Conservation (phyloP, 805 yeast genomes). For the Candida insectalens region DNA sequence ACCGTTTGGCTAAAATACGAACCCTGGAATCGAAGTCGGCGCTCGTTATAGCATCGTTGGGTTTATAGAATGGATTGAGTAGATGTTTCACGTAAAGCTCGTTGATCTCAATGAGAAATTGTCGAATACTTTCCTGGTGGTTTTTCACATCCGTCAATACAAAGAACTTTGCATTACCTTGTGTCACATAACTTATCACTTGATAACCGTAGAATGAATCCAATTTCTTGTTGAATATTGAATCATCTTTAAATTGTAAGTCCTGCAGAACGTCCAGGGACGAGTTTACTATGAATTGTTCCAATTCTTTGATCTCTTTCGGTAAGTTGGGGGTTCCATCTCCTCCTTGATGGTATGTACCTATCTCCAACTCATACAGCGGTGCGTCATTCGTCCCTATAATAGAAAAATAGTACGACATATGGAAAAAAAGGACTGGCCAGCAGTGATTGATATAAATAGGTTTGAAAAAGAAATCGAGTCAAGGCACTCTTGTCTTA, state of each 20-base stretch:
- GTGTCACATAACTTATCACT: slow-evolving; percentile 81
- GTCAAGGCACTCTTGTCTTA: no score
- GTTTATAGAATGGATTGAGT: slow-evolving; percentile 77
- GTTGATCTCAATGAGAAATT: slow-evolving; percentile 76
- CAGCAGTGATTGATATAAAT: background rate
- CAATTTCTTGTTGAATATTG: slow-evolving; percentile 62
- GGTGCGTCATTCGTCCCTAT: slow-evolving; percentile 84
- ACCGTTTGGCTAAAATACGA: slow-evolving; percentile 62
- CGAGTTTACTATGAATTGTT: slow-evolving; percentile 83
- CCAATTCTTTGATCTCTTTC: slow-evolving; percentile 62
- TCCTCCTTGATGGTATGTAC: slow-evolving; percentile 58
- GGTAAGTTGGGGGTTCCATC: slow-evolving; percentile 61
- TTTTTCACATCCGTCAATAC: slow-evolving; percentile 53
- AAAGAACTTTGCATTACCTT: slow-evolving; percentile 76
- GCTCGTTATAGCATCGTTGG: slow-evolving; percentile 65
- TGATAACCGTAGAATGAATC: slow-evolving; percentile 79
- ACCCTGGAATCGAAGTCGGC: slow-evolving; percentile 71
- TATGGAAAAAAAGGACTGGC: no score
- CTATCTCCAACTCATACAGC: slow-evolving; percentile 78
- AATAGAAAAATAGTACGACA: slow-evolving; percentile 84
- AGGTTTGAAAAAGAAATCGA: background rate
- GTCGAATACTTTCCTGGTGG: slow-evolving; percentile 64
- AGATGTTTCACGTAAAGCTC: slow-evolving; percentile 81
- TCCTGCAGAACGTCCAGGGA: slow-evolving; percentile 90
- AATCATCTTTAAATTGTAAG: slow-evolving; percentile 65